A percentile compares a stretch with the other conserved stretches of the same genome.
Evolutionary conservation across 129 eudicot genomes (phyloP).

Genomic region (Centella asiatica): DNA sequence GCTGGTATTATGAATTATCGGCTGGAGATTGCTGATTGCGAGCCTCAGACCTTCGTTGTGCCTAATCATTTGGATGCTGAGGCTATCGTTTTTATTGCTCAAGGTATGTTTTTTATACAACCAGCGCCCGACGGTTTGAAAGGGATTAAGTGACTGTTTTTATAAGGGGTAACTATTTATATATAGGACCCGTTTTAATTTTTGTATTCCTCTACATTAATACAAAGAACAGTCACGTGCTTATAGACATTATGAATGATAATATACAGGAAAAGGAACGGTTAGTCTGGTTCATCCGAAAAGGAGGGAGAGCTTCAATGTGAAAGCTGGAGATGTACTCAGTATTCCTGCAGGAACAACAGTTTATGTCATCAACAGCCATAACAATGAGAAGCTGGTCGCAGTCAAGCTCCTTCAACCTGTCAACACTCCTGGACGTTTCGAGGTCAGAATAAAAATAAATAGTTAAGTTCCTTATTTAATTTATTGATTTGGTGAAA

Average conservation of each 20-base stretch:
- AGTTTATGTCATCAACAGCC: constrained; percentile 40
- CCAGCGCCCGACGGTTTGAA: too few relatives aligned
- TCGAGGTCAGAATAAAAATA: constrained; percentile 28
- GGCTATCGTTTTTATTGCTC: constrained; percentile 38
- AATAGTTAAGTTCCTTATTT: too few relatives aligned
- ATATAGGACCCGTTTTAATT: not conserved
- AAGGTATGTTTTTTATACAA: constrained; percentile 30
- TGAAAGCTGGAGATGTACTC: constrained; percentile 52
- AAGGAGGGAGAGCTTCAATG: constrained; percentile 47
- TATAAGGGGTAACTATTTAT: too few relatives aligned
- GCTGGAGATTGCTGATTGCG: constrained; percentile 46
- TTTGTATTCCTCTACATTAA: not conserved
- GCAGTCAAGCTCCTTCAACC: constrained; percentile 47
- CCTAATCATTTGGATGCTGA: constrained; percentile 79
- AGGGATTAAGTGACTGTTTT: too few relatives aligned
- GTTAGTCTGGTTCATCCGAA: constrained; percentile 28
- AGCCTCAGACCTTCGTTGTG: constrained; percentile 57
- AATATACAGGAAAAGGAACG: constrained; percentile 47
- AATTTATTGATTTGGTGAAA: not conserved
- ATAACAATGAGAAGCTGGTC: constrained; percentile 45
- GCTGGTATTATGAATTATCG: constrained; percentile 56
- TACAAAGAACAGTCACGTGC: not conserved
- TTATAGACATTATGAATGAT: not conserved
- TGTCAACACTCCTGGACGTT: constrained; percentile 49
- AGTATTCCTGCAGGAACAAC: constrained; percentile 52